Evolutionary conservation across 257 asterid genomes (phyloP).

Genomic region (Coffea canephora): DNA sequence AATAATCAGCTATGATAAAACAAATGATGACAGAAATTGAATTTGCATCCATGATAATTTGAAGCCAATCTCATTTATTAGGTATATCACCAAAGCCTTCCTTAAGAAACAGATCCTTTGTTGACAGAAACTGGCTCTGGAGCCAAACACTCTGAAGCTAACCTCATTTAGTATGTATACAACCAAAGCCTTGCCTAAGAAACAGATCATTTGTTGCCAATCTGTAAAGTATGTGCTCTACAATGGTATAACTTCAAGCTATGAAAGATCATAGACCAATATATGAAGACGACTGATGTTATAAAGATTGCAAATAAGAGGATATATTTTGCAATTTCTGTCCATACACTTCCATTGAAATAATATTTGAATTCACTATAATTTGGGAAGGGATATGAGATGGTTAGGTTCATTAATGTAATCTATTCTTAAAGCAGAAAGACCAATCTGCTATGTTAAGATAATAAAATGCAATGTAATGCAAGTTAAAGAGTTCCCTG

Average conservation of each 20-base stretch:
- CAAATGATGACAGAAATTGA: not conserved
- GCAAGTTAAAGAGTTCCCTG: not conserved
- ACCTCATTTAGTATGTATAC: not conserved
- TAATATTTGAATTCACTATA: not conserved
- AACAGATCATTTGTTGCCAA: not conserved
- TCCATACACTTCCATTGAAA: not conserved
- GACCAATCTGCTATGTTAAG: not conserved
- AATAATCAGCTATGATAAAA: too few relatives aligned
- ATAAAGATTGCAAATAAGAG: not conserved
- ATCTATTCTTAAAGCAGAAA: not conserved
- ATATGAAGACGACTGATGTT: not conserved
- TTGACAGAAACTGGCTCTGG: not conserved
- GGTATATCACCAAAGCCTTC: not conserved
- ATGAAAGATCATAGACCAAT: not conserved
- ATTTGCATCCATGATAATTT: not conserved
- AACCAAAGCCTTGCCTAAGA: not conserved
- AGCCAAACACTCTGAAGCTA: not conserved
- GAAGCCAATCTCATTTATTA: not conserved
- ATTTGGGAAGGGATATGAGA: not conserved
- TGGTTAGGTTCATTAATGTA: not conserved
- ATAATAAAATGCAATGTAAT: not conserved
- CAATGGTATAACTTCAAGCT: not conserved
- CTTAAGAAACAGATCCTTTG: not conserved
- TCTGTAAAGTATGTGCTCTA: not conserved
- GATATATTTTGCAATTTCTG: not conserved